Percentiles rank a stretch among this genome's conserved stretches.
Conservation (phyloP, 1,139 yeast species). For the Saccharomyces hybrid region DNA sequence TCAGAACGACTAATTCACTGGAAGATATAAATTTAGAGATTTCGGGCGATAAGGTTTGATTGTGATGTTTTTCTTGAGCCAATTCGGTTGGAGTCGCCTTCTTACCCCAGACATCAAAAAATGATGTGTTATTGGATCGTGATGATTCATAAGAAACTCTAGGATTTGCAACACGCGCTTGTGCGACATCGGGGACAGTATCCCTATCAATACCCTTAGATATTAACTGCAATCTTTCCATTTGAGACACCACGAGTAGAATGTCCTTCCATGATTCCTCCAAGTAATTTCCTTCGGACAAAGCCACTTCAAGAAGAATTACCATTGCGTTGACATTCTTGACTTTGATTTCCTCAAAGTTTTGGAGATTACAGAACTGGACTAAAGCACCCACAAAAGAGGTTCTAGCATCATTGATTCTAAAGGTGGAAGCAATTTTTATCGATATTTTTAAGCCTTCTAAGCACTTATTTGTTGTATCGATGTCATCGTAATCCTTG, state of each 20-base stretch:
- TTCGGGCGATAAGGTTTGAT: conserved; percentile 44
- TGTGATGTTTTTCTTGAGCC: conserved; percentile 44
- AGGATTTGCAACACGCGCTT: conserved; percentile 47
- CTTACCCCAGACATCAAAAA: conserved; percentile 36
- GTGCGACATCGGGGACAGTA: conserved; percentile 76
- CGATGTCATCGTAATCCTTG: conserved; percentile 78
- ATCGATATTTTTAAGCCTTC: conserved; percentile 83
- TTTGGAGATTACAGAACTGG: conserved; percentile 76
- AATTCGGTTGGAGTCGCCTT: conserved; percentile 42
- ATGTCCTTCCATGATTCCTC: conserved; percentile 79
- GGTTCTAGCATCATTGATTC: conserved; percentile 73
- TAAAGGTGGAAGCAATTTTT: conserved; percentile 78
- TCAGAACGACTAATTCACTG: conserved; percentile 73
- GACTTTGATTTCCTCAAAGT: conserved; percentile 66
- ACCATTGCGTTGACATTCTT: conserved; percentile 80
- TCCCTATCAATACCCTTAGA: conserved; percentile 86
- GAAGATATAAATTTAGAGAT: conserved; percentile 58
- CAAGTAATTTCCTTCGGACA: conserved; percentile 70
- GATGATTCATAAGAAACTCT: conserved; percentile 52
- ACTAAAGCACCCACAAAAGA: conserved; percentile 87
- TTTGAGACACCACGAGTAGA: conserved; percentile 75
- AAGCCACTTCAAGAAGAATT: conserved; percentile 67
- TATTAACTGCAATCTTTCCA: conserved; percentile 81
- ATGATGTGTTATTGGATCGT: conserved; percentile 35
- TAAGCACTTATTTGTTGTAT: conserved; percentile 61